These are phyloP conservation scores for Emericellopsis atlantica DNA, from an alignment of 2,329 filamentous ascomycete species.

Conservation along the genomic window DNA sequence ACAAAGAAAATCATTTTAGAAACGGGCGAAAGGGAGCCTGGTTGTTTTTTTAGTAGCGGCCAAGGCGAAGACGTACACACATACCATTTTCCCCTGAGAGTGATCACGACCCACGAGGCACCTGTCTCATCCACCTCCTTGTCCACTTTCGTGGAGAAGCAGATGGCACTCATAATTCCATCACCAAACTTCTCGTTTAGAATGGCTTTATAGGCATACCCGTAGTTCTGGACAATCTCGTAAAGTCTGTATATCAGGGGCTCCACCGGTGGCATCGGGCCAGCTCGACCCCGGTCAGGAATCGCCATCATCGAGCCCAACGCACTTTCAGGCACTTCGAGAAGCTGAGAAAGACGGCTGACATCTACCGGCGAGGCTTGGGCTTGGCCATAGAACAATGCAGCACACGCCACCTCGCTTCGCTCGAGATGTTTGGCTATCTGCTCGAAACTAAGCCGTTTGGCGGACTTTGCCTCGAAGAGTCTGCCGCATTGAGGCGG, in stretches of 20 bases:
- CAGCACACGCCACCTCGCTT: slow-evolving; percentile 73
- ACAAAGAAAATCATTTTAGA: slow-evolving; percentile 6
- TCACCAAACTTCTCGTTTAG: slow-evolving; percentile 91
- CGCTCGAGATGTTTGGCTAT: slow-evolving; percentile 65
- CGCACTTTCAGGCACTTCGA: slow-evolving; percentile 43
- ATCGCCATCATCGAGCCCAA: slow-evolving; percentile 55
- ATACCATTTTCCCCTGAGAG: slow-evolving; percentile 72
- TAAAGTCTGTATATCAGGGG: slow-evolving; percentile 70
- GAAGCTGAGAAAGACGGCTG: slow-evolving; percentile 50
- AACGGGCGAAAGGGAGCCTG: slow-evolving; percentile 20
- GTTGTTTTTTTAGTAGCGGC: neutral
- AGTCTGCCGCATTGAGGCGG: slow-evolving; percentile 60
- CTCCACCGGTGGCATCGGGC: slow-evolving; percentile 22
- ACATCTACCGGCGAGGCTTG: slow-evolving; percentile 58
- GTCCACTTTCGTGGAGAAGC: slow-evolving; percentile 81
- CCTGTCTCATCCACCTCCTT: slow-evolving; percentile 85
- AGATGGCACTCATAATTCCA: slow-evolving; percentile 94
- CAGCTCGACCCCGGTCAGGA: slow-evolving; percentile 65
- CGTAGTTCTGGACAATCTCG: slow-evolving; percentile 94
- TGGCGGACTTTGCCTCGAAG: slow-evolving; percentile 58
- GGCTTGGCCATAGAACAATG: slow-evolving; percentile 83
- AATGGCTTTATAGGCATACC: slow-evolving; percentile 89
- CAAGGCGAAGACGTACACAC: slow-evolving; percentile 11
- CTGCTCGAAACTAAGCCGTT: slow-evolving; percentile 65
- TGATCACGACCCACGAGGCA: slow-evolving; percentile 73